Percentiles rank a stretch among this genome's conserved stretches.
These are phyloP conservation scores for maize (Zea mays) DNA, from an alignment of 176 grass and related monocot species.

Conservation along the genomic window Zm-B73-REFERENCE-NAM-5.0 NC_050102.1:169397501-169398000, in stretches of 20 bases:
- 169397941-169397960: background rate
- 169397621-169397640: background rate
- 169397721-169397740: background rate
- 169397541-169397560: background rate
- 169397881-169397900: background rate
- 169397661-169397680: background rate
- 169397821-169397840: background rate
- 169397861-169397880: background rate
- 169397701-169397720: background rate
- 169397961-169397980: background rate
- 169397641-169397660: background rate
- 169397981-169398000: background rate
- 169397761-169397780: background rate
- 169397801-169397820: background rate
- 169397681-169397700: background rate
- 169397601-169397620: background rate
- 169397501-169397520: background rate
- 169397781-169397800: background rate
- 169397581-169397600: too few species aligned
- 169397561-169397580: background rate
- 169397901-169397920: constrained; percentile 4
- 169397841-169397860: background rate
- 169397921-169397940: background rate
- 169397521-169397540: background rate
- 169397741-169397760: background rate